Conservation (phyloP, 345 rosid species). For the Eucalyptus erythrocorys region DNA sequence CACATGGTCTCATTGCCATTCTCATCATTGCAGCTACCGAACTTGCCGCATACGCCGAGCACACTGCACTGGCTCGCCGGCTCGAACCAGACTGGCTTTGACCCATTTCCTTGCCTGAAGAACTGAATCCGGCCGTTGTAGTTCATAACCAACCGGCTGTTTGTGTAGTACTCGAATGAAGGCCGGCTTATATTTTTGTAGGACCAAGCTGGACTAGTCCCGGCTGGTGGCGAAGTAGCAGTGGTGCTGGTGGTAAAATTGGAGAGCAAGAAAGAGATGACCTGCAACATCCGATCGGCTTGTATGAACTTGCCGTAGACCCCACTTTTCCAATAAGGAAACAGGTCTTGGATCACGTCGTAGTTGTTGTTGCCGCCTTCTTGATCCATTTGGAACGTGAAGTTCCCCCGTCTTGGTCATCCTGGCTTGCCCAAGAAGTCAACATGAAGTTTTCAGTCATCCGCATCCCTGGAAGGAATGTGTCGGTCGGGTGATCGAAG, state of each 20-base stretch:
- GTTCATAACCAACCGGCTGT: conserved; percentile 12
- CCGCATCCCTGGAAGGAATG: no score
- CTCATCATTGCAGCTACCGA: conserved; percentile 12
- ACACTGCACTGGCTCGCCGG: conserved; percentile 14
- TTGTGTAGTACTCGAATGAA: neutral
- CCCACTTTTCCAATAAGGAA: no score
- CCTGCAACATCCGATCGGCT: no score
- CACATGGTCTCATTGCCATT: neutral
- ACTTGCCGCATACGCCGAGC: conserved; percentile 13
- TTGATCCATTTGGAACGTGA: no score
- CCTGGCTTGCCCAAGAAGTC: no score
- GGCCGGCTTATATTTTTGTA: neutral
- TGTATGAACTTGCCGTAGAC: no score
- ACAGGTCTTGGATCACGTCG: no score
- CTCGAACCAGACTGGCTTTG: conserved; percentile 6
- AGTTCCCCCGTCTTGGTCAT: no score
- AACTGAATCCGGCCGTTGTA: conserved; percentile 7
- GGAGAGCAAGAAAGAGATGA: no score
- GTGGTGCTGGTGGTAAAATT: neutral
- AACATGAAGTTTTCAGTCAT: no score
- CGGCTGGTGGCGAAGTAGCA: neutral
- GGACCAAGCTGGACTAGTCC: rapidly evolving
- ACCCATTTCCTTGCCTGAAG: neutral
- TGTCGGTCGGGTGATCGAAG: no score
- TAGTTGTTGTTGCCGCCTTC: no score